phyloP scores from a whole-genome alignment of 1,284 basidiomycete species.

The Irpex sp. region DNA sequence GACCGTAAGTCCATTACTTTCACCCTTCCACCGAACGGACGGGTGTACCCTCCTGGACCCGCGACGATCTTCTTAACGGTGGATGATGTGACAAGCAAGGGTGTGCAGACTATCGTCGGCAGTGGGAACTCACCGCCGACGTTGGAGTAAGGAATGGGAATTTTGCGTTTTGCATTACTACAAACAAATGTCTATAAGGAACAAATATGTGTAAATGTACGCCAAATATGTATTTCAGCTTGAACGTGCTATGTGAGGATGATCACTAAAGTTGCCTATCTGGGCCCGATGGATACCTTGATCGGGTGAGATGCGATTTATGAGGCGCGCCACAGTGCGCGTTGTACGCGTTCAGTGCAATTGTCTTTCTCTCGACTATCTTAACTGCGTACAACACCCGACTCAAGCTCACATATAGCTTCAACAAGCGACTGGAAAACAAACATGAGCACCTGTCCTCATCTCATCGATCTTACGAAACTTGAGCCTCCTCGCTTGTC shows the following conservation, averaged over 20 bases:
- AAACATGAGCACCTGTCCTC: slow-evolving; percentile 21
- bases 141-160: not conserved
- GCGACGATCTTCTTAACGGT: slow-evolving; percentile 42
- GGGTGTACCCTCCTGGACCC: slow-evolving; percentile 50
- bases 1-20: slow-evolving; percentile 37
- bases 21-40: slow-evolving; percentile 39
- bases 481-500: slow-evolving; percentile 40
- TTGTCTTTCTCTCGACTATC: not conserved
- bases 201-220: not conserved
- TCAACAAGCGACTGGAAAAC: not conserved
- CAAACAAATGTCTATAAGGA: not conserved
- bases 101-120: slow-evolving; percentile 12
- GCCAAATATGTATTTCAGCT: no score
- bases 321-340: not conserved
- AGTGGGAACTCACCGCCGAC: slow-evolving; percentile 10
- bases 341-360: not conserved
- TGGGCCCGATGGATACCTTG: not conserved
- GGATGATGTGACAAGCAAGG: slow-evolving; percentile 12
- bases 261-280: not conserved
- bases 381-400: not conserved
- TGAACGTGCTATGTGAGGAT: not conserved
- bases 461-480: slow-evolving; percentile 34
- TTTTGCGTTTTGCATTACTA: no score
- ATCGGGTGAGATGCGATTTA: not conserved
- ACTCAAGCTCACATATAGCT: not conserved